Evolutionary conservation across 2,329 filamentous ascomycete genomes (phyloP), one percentile per base, ranked within the genome.

Genomic region (Talaromyces funiculosus): DNA sequence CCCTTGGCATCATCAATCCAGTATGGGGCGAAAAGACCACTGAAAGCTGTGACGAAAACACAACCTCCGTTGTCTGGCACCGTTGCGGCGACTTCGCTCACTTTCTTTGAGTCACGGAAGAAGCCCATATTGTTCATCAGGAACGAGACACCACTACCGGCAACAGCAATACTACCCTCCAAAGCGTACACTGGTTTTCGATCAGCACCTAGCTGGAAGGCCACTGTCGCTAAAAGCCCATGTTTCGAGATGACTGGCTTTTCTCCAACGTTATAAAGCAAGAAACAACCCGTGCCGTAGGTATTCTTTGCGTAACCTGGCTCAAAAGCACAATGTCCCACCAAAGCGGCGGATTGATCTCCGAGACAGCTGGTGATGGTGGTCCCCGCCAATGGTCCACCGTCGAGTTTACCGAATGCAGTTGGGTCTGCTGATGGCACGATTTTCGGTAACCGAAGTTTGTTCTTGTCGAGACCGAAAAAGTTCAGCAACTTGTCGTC

Each of bases 1-100:
- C 92, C 92, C 73, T 92, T 89, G 20, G 91, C 91, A 75, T 95
- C 90, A 71, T 96, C 91, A 63, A 96, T 93, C 92, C 92, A 96
- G 75, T 96, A 96, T 0, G 92, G 92, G 0, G 92, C 92, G 72
- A 96, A 96, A 2, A 96, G 82, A 58, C 92, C 92, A 73, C 88
- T 92, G 72, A 96, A 96, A 1, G 92, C 92, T 2, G 92, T 96
- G 62, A 96, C 92, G 68, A 96, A 87, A 18, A 92, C 85, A 59
- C 92, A 88, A 7, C 92, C 92, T 59, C 91, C 92, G 63, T 89
- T 95, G 73, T 96, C 88, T 40, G 82, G 74, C 6, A 89, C 86
- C 1, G 81, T 84, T 45, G 81, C 81, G 6, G 86, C 86, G 47
- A 89, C 75, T 62, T 87, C 84, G 66, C 81, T 84, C 71, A 89